Percentiles rank a stretch among this genome's conserved stretches.
These are phyloP conservation scores for Alternaria alternata DNA, from an alignment of 2,329 filamentous ascomycete genomes.

Conservation along the genomic window DNA sequence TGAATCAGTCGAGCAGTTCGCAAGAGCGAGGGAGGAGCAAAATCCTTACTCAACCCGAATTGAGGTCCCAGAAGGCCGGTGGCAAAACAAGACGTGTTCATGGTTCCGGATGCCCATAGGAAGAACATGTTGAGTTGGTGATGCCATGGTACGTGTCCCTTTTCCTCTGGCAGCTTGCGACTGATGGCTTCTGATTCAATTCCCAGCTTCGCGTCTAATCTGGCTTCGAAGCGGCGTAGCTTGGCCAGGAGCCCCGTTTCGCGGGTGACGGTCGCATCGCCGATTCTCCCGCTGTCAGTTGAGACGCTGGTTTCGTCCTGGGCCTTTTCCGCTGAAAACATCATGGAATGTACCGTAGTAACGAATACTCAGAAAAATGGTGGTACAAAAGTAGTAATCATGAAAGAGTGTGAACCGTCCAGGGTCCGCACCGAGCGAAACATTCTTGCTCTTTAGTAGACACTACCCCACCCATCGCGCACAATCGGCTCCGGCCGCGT, in stretches of 20 bases:
- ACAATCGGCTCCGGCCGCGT: conserved; percentile 17
- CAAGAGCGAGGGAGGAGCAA: background rate
- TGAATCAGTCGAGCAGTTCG: conserved; percentile 4
- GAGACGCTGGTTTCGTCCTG: conserved; percentile 23
- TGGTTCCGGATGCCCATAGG: conserved; percentile 55
- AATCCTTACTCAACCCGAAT: conserved; percentile 53
- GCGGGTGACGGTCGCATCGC: conserved; percentile 10
- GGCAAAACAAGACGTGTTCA: conserved; percentile 53
- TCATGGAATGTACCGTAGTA: background rate
- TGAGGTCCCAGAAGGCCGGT: conserved; percentile 57
- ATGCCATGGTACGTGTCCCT: conserved; percentile 36
- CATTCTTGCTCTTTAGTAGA: conserved; percentile 8
- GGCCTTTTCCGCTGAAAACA: conserved; percentile 20
- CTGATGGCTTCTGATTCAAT: conserved; percentile 37
- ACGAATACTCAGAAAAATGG: background rate
- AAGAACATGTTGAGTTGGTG: conserved; percentile 50
- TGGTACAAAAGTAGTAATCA: background rate
- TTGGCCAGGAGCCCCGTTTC: conserved; percentile 27
- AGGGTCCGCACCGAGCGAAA: background rate
- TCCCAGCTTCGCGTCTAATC: conserved; percentile 30
- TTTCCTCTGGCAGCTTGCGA: conserved; percentile 38
- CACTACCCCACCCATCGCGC: conserved; percentile 1
- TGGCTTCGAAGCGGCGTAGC: conserved; percentile 30
- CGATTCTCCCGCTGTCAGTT: conserved; percentile 12
- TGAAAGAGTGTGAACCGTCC: conserved; percentile 4